These are phyloP conservation scores for Botrytis medusae DNA, from an alignment of 2,329 filamentous ascomycete species.

Conservation along the genomic window DNA sequence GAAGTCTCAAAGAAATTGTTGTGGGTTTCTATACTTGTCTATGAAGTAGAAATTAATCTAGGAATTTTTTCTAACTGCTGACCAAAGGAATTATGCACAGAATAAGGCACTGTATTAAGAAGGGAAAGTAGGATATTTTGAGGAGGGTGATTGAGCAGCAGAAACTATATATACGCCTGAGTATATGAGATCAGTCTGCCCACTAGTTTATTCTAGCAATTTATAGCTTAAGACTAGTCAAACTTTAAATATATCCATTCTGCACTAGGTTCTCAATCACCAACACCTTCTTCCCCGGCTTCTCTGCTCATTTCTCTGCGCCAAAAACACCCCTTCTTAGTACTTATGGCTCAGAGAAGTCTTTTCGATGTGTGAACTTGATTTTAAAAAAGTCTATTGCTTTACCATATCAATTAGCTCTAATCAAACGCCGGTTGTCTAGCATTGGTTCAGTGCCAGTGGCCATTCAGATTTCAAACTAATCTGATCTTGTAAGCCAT, in stretches of 20 bases:
- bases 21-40: no score
- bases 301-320: background rate
- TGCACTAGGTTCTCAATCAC: background rate
- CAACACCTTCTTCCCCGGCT: background rate
- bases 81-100: no score
- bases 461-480: background rate
- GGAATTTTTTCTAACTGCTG: no score
- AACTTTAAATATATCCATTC: background rate
- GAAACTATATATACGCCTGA: background rate
- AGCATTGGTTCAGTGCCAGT: background rate
- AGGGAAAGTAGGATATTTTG: background rate
- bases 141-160: background rate
- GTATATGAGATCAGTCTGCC: background rate
- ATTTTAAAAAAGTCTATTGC: background rate
- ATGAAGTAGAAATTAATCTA: no score
- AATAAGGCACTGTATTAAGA: background rate
- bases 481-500: background rate
- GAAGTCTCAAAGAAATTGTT: no score
- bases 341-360: background rate
- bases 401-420: no score
- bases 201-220: background rate
- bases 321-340: no score
- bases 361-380: background rate
- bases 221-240: background rate
- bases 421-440: accelerated